phyloP scores from a whole-genome alignment of 2,329 filamentous ascomycete genomes.

The Akanthomyces lecanii region DNA sequence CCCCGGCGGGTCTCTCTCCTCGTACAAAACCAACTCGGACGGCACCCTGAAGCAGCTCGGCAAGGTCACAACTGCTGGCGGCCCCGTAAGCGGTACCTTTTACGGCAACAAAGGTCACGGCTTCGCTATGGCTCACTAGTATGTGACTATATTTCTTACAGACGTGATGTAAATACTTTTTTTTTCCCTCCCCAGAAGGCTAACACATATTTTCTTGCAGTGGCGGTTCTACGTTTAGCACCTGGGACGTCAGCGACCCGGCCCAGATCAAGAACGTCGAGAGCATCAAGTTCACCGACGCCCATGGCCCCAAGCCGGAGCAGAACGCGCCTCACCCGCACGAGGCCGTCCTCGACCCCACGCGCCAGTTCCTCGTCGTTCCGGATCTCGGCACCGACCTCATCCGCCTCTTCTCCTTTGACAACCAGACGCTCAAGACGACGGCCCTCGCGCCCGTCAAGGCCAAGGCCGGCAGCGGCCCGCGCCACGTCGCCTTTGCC shows the following conservation, averaged over 20 bases:
- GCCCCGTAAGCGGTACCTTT: slow-evolving; percentile 41
- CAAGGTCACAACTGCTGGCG: slow-evolving; percentile 31
- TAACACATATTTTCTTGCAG: slow-evolving; percentile 24
- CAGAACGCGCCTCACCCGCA: slow-evolving; percentile 61
- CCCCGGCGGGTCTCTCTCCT: slow-evolving; percentile 45
- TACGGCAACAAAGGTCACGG: slow-evolving; percentile 38
- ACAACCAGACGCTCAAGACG: slow-evolving; percentile 40
- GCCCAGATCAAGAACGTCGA: slow-evolving; percentile 33
- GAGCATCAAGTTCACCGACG: slow-evolving; percentile 36
- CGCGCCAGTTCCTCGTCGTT: slow-evolving; percentile 56
- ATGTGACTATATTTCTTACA: slow-evolving; percentile 23
- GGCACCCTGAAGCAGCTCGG: slow-evolving; percentile 38
- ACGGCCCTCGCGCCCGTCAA: slow-evolving; percentile 36
- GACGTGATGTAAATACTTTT: background rate
- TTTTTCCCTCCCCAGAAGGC: background rate
- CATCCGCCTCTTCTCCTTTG: slow-evolving; percentile 52
- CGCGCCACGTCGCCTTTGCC: slow-evolving; percentile 60
- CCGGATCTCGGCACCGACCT: slow-evolving; percentile 64
- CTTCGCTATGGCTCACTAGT: slow-evolving; percentile 44
- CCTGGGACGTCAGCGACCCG: slow-evolving; percentile 41
- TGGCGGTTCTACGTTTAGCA: slow-evolving; percentile 39
- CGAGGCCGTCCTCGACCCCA: slow-evolving; percentile 62
- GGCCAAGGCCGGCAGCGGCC: slow-evolving; percentile 53
- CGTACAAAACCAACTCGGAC: slow-evolving; percentile 34
- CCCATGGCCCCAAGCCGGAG: slow-evolving; percentile 38